Evolutionary conservation across 2,329 filamentous ascomycete species (phyloP).

Genomic region (Fusarium chuoi): DNA sequence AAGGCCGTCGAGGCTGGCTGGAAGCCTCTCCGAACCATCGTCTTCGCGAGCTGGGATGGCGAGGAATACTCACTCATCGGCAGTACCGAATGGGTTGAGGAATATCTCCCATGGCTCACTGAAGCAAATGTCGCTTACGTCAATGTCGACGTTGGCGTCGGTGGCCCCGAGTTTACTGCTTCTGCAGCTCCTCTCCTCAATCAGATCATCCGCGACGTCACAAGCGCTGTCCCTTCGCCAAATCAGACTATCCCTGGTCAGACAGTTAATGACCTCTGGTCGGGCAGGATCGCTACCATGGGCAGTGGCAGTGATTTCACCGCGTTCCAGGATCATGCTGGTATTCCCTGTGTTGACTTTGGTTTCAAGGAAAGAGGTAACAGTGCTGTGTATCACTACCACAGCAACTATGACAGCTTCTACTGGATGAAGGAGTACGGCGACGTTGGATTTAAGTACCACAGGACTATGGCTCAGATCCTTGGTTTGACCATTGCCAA

Average conservation of each 20-base stretch:
- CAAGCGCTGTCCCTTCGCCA: constrained; percentile 71
- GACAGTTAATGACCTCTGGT: constrained; percentile 76
- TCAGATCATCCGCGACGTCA: constrained; percentile 75
- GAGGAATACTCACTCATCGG: constrained; percentile 89
- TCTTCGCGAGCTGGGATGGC: constrained; percentile 86
- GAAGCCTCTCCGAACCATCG: constrained; percentile 82
- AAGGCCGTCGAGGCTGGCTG: constrained; percentile 70
- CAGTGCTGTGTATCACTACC: constrained; percentile 79
- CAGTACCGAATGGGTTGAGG: constrained; percentile 93
- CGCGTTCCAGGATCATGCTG: constrained; percentile 78
- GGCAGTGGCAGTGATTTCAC: constrained; percentile 80
- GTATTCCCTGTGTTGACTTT: constrained; percentile 73
- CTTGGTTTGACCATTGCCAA: constrained; percentile 70
- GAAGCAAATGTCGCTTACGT: constrained; percentile 81
- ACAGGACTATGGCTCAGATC: constrained; percentile 73
- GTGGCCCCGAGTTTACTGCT: constrained; percentile 71
- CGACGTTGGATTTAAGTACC: constrained; percentile 75
- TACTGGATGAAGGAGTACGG: constrained; percentile 88
- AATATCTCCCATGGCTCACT: constrained; percentile 83
- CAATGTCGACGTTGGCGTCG: constrained; percentile 82
- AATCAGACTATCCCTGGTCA: constrained; percentile 80
- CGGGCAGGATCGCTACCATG: constrained; percentile 70
- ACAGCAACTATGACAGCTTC: constrained; percentile 92
- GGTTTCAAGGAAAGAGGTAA: constrained; percentile 60
- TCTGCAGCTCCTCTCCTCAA: constrained; percentile 81